phyloP scores from a whole-genome alignment of 2,329 filamentous ascomycete species.

The Exophiala aquamarina region DNA sequence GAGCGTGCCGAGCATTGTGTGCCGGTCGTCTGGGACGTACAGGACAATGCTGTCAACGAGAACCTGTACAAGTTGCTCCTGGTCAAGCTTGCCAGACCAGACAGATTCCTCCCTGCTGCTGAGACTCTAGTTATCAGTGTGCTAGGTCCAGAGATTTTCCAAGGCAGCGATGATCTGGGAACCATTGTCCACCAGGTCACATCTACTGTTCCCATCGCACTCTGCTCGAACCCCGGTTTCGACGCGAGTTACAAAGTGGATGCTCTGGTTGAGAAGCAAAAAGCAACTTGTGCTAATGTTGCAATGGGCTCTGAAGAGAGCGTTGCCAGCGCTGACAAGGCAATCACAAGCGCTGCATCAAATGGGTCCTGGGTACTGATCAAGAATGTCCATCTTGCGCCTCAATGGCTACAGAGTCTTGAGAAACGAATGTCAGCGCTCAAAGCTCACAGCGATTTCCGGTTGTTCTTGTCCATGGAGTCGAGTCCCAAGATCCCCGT shows the following conservation, averaged over 20 bases:
- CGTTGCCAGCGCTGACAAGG: slow-evolving; percentile 88
- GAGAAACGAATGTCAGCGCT: slow-evolving; percentile 96
- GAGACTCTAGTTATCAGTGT: slow-evolving; percentile 87
- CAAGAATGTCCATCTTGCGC: slow-evolving; percentile 97
- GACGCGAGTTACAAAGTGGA: slow-evolving; percentile 99
- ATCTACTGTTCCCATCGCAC: slow-evolving; percentile 79
- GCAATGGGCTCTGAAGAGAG: slow-evolving; percentile 99
- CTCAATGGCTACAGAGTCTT: slow-evolving; percentile 92
- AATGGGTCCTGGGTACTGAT: slow-evolving; percentile 93
- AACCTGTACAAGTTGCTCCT: slow-evolving; percentile 81
- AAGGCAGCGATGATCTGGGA: slow-evolving; percentile 80
- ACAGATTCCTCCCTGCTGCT: slow-evolving; percentile 88
- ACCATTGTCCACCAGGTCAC: slow-evolving; percentile 82
- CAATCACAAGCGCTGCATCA: slow-evolving; percentile 87
- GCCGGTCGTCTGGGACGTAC: slow-evolving; percentile 71
- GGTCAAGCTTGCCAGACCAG: slow-evolving; percentile 91
- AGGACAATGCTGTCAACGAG: slow-evolving; percentile 66
- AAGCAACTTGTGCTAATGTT: slow-evolving; percentile 87
- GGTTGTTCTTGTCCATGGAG: slow-evolving; percentile 97
- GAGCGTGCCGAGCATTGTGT: slow-evolving; percentile 85
- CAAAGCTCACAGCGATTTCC: slow-evolving; percentile 89
- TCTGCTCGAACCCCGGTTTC: slow-evolving; percentile 94
- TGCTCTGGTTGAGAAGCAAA: slow-evolving; percentile 80
- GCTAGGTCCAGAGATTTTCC: slow-evolving; percentile 79
- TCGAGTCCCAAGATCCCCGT: slow-evolving; percentile 95